phyloP scores from a whole-genome alignment of 768 basidiomycete genomes.

The Boletus sp. region DNA sequence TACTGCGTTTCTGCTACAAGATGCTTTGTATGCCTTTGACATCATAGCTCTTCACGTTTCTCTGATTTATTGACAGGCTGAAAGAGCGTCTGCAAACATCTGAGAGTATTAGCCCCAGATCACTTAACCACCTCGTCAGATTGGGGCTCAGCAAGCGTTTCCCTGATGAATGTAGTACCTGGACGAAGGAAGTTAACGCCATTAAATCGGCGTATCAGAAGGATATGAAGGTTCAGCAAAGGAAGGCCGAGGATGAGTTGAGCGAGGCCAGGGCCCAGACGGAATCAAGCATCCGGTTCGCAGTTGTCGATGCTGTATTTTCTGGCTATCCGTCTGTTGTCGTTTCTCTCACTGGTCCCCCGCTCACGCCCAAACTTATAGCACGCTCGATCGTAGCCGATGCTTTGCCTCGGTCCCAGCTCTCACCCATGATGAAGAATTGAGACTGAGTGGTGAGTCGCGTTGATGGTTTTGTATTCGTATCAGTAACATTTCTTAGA shows the following conservation, averaged over 20 bases:
- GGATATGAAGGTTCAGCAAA: conserved; percentile 3
- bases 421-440: conserved; percentile 15
- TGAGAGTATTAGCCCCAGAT: conserved; percentile 20
- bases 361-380: neutral
- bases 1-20: conserved; percentile 18
- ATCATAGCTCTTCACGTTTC: neutral
- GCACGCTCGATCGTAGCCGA: conserved; percentile 17
- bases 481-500: conserved; percentile 4
- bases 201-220: neutral
- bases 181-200: conserved; percentile 17
- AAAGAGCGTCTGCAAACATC: conserved; percentile 27
- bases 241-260: conserved; percentile 12
- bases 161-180: conserved; percentile 21
- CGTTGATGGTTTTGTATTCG: neutral
- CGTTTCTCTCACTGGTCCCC: neutral
- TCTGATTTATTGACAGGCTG: conserved; percentile 15
- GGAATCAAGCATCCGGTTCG: conserved; percentile 20
- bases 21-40: conserved; percentile 19
- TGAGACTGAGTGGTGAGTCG: conserved; percentile 10
- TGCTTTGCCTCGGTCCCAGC: conserved; percentile 12
- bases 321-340: conserved; percentile 20
- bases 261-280: conserved; percentile 9
- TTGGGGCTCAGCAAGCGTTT: conserved; percentile 33
- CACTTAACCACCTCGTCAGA: conserved; percentile 28
- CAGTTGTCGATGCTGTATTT: conserved; percentile 28